These are phyloP conservation scores for Anthracocystis walkeri DNA, from an alignment of 1,284 basidiomycete species.

Conservation along the genomic window DNA sequence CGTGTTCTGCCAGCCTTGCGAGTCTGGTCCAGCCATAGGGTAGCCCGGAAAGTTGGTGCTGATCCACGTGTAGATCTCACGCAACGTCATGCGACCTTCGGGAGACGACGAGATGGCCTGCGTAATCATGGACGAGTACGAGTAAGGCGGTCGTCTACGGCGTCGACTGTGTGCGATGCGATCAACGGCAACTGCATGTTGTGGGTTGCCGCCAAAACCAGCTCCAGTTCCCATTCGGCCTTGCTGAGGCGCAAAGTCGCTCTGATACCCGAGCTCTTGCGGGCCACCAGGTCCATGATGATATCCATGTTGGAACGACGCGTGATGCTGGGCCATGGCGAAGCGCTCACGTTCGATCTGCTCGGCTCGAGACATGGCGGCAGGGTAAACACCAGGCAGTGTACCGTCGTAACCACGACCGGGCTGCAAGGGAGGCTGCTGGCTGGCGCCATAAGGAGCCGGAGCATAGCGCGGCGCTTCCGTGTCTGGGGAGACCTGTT, in stretches of 20 bases:
- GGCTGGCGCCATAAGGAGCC: slow-evolving; percentile 3
- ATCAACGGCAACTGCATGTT: slow-evolving; percentile 38
- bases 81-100: slow-evolving; percentile 59
- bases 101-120: slow-evolving; percentile 62
- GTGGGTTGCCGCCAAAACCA: slow-evolving; percentile 16
- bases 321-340: slow-evolving; percentile 29
- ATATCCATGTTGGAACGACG: neutral
- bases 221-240: slow-evolving; percentile 16
- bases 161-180: slow-evolving; percentile 57
- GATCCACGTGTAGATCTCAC: slow-evolving; percentile 66
- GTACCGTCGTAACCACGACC: slow-evolving; percentile 12
- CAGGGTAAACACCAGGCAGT: slow-evolving; percentile 6
- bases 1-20: slow-evolving; percentile 65
- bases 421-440: slow-evolving; percentile 7
- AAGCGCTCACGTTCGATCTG: slow-evolving; percentile 35
- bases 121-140: slow-evolving; percentile 64
- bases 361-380: slow-evolving; percentile 18
- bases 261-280: slow-evolving; percentile 31
- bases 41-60: slow-evolving; percentile 57
- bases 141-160: slow-evolving; percentile 56
- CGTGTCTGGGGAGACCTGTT: slow-evolving; percentile 15
- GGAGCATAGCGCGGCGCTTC: slow-evolving; percentile 21
- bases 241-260: slow-evolving; percentile 29
- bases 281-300: slow-evolving; percentile 8
- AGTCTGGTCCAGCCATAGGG: slow-evolving; percentile 54